Evolutionary conservation across 1,139 yeast genomes (phyloP), one percentile per base, ranked within the genome.

Genomic region (Geotrichum reessii): DNA sequence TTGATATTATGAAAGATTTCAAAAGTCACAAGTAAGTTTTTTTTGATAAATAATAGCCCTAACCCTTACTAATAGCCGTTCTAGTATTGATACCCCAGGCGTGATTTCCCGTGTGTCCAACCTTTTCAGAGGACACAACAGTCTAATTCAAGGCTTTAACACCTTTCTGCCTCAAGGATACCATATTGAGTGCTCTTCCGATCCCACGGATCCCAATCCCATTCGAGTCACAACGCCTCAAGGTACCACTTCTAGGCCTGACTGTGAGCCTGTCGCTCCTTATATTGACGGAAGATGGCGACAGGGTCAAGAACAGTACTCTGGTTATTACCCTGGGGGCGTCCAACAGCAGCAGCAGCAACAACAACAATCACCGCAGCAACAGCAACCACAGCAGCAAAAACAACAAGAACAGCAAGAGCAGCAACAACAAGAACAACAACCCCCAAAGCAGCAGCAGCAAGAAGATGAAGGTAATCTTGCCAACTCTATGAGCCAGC

Each of bases 1-100:
- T 93, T 69, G 99, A 95, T 71, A 93, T 93, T 63, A 93, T 93
- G 99, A 93, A 93, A 74, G 99, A 95, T 71, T 95, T 95, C 77
- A 93, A 95, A 76, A 87, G 95, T 54, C 97, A 92, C 75, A 83
- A 84, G 77, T 81, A 73, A 63, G 82, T 78, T 60, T 61, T 25
- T 22, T 17, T n/a, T 25, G 6, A 22, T 11, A 17, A 25, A 14
- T n/a, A 11, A 27, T n/a, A 6, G 12, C 37, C 44, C 27, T 33
- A 37, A 25, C 50, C 44, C 54, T 27, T 53, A 27, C 52, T 37
- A 52, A 52, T 53, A 22, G 52, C 31, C 50, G 28, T 8, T 50
- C 50, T 67, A 83, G 89, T 65, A 92, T 93, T 68, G 98, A 95
- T 73, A 93, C 99, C 1, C 99, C 99, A 0, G 99, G 98, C 22